Base-by-base conservation (phyloP, 495 filamentous ascomycete species). In the Penicillium egyptiacum region DNA sequence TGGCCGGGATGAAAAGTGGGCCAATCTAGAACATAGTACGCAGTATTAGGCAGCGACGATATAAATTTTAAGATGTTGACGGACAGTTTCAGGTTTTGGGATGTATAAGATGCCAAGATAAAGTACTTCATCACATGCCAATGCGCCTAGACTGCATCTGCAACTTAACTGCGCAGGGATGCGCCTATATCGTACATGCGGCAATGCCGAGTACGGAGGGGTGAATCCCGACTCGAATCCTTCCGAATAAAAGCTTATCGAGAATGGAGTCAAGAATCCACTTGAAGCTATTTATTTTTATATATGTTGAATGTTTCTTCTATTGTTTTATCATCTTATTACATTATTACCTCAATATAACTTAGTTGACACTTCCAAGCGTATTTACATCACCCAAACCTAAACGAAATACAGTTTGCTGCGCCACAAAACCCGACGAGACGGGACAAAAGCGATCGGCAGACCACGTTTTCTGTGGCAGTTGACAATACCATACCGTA, bases 1-100 rank as follows among this genome's bases (percentile, higher is more conserved):
- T 57, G 35, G 46, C 45, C 28, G 54, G 57, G 55, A 64, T 60
- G 50, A 61, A 64, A 64, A 64, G 61, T 61, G 61, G 61, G 47
- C 58, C 54, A 31, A 56, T 53, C 53, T 48, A 46, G 45, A 42
- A 48, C 39, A 33, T 16, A 7, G 0, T 6, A 23, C 51, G 41
- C 28, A 25, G 48, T 39, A 17, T 40, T 50, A 56, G 46, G 43
- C 31, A 45, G 43, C 23, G 0, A 25, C 42, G 17, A 31, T 47
- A 28, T 10, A 8, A 1, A 39, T 17, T n/a, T 37, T 6, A 37
- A n/a, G 35, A 17, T 17, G 33, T 2, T 5, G 4, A 31, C 3
- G 14, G 3, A 1, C 10, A 28, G 25, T 46, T 47, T 47, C 44
- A 47, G 41, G 19, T 12, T 41, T 43, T 22, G 19, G 9, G 41